Evolutionary conservation across 75 land plant genomes (phyloP).

Genomic region (Sequoia sempervirens): DNA sequence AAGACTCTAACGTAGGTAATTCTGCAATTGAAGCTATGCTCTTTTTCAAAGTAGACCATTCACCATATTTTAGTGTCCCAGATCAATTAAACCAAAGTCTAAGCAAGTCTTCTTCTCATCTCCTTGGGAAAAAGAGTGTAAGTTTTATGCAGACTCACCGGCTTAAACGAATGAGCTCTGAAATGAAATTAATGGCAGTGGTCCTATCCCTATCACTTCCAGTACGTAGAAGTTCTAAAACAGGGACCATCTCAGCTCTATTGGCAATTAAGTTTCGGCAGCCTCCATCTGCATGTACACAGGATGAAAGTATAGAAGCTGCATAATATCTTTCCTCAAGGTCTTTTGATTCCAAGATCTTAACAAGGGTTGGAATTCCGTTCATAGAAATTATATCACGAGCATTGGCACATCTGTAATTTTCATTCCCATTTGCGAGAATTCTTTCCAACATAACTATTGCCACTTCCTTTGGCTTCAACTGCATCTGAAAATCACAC

Average conservation of each 20-base stretch:
- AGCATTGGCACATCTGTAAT: slow-evolving; percentile 24
- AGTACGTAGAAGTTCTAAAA: slow-evolving; percentile 48
- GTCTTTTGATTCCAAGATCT: slow-evolving; percentile 31
- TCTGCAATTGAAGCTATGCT: not conserved
- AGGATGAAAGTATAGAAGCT: slow-evolving; percentile 36
- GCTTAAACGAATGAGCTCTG: slow-evolving; percentile 45
- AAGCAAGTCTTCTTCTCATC: not conserved
- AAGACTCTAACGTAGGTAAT: not conserved
- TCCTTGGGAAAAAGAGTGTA: not conserved
- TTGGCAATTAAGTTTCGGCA: slow-evolving; percentile 35
- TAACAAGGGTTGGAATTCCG: slow-evolving; percentile 39
- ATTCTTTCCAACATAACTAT: slow-evolving; percentile 45
- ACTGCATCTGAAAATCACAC: slow-evolving; percentile 20
- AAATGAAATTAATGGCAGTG: slow-evolving; percentile 36
- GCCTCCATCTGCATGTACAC: slow-evolving; percentile 42
- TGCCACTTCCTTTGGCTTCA: slow-evolving; percentile 48
- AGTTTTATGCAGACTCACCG: slow-evolving; percentile 20
- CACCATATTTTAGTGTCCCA: not conserved
- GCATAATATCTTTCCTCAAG: slow-evolving; percentile 28
- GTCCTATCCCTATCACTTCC: slow-evolving; percentile 34
- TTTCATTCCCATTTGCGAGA: slow-evolving; percentile 30
- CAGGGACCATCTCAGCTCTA: slow-evolving; percentile 28
- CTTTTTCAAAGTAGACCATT: not conserved
- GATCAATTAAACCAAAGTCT: not conserved
- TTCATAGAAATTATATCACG: slow-evolving; percentile 28